phyloP scores from a whole-genome alignment of 2,329 filamentous ascomycete genomes.

The Scedosporium dehoogii region DNA sequence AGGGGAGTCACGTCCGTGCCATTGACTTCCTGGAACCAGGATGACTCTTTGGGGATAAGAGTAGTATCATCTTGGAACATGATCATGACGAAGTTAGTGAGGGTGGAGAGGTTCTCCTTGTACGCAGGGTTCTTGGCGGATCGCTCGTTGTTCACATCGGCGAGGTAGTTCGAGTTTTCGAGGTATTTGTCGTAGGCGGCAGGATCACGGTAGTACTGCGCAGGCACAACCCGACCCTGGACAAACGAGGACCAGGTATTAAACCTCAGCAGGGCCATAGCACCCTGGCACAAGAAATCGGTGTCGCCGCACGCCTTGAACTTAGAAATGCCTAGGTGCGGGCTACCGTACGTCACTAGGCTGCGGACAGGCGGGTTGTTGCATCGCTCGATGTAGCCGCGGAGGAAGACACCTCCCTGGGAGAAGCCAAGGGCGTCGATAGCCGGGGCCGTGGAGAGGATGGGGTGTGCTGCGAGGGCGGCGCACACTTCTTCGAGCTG shows the following conservation, averaged over 20 bases:
- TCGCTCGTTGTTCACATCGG: conserved; percentile 94
- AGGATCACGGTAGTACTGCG: conserved; percentile 84
- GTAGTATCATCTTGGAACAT: conserved; percentile 80
- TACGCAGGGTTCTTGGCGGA: conserved; percentile 63
- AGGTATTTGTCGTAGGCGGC: conserved; percentile 63
- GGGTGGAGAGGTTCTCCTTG: conserved; percentile 52
- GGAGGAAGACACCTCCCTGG: conserved; percentile 93
- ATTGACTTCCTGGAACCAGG: conserved; percentile 87
- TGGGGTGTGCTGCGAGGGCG: conserved; percentile 64
- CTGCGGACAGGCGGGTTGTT: conserved; percentile 64
- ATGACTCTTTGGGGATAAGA: conserved; percentile 80
- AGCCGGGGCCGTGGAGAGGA: conserved; percentile 71
- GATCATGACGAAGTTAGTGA: conserved; percentile 81
- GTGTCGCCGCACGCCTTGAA: conserved; percentile 63
- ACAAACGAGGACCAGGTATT: conserved; percentile 75
- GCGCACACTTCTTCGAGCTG: conserved; percentile 71
- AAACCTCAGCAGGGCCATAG: conserved; percentile 64
- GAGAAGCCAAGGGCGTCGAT: conserved; percentile 91
- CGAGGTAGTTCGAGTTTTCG: conserved; percentile 74
- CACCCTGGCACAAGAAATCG: conserved; percentile 75
- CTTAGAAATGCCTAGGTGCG: conserved; percentile 83
- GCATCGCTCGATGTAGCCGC: conserved; percentile 82
- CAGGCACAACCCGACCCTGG: conserved; percentile 74
- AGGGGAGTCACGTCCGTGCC: conserved; percentile 57
- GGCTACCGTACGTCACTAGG: conserved; percentile 79